A percentile compares a stretch with the other conserved stretches of the same genome.
These are phyloP conservation scores for Neovahlkampfia damariscottae DNA, from an alignment of 78 protist genomes.

Conservation along the genomic window DNA sequence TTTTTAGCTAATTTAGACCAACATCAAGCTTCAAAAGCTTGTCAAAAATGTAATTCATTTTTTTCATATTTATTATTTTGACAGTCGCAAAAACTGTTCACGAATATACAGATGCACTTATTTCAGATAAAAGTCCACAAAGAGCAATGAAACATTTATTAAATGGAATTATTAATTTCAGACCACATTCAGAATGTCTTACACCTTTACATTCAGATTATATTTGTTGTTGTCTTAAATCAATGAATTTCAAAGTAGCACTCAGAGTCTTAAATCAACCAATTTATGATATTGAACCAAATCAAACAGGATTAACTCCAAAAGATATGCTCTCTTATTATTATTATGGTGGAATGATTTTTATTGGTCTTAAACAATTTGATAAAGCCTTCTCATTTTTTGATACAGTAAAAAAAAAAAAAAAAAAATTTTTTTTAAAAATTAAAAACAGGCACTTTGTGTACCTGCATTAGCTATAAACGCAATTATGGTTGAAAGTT, in stretches of 20 bases:
- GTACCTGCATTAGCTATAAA: constrained; percentile 55
- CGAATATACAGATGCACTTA: too few relatives aligned
- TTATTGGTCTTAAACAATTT: constrained; percentile 45
- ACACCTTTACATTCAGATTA: constrained; percentile 22
- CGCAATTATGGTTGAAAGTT: constrained; percentile 60
- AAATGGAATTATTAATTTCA: not conserved
- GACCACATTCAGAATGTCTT: not conserved
- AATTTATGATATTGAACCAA: not conserved
- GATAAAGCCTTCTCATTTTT: constrained; percentile 36
- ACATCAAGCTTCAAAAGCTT: too few relatives aligned
- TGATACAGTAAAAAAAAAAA: constrained; percentile 22
- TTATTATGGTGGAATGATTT: constrained; percentile 71
- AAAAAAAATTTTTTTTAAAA: not conserved
- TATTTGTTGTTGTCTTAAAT: constrained; percentile 8
- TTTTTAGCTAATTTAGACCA: too few relatives aligned
- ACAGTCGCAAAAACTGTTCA: too few relatives aligned
- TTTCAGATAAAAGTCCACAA: too few relatives aligned
- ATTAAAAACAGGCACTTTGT: constrained; percentile 29
- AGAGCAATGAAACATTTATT: constrained; percentile 6
- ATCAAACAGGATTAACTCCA: constrained; percentile 20
- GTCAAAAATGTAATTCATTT: too few relatives aligned
- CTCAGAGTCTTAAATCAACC: not conserved
- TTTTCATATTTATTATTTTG: too few relatives aligned
- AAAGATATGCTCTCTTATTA: constrained; percentile 47
- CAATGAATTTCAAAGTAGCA: constrained; percentile 2